Base-by-base conservation (phyloP, 768 basidiomycete species). In the Lactifluus pinguis region DNA sequence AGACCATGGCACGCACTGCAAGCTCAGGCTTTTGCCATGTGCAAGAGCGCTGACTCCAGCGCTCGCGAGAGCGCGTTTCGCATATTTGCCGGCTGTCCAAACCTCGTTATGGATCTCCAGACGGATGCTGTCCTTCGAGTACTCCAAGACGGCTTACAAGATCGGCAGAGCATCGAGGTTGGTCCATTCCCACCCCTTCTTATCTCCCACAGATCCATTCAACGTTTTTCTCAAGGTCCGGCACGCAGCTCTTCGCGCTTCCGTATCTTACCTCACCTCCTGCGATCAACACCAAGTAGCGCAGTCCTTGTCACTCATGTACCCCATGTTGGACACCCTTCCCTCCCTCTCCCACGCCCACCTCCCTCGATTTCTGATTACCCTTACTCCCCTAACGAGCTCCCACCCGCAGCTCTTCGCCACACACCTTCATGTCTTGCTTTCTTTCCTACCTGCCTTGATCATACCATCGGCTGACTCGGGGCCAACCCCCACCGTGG, bases 1-100 rank as follows among this genome's bases (percentile, higher is more conserved):
- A n/a, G 87, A 9, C 89, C 88, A 2, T 92, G 89, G 89, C 88
- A 89, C 68, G 85, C 85, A 2, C 75, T 92, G 1, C 89, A 91
- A 68, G 81, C 80, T 0, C 86, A 85, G 56, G 77, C 79, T 0
- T 91, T 91, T 67, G 76, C 72, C 49, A 87, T 89, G 86, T 77
- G 80, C 0, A 78, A 80, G 39, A 68, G 60, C 52, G 36, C 65
- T 4, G 72, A 72, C 42, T 60, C 69, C 15, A 57, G 58, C 29
- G 60, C 65, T 38, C 70, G 73, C 45, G 73, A 74, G 55, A 66
- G 66, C 53, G 87, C 89, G 2, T 92, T 80, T 69, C 74, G 83
- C 38, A 80, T 91, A 0, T 88, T 90, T 69, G 80, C 87, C 0
- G 85, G 85, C 3, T 85, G 84, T 58, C 85, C 87, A 4, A 87